Conservation (phyloP, 176 grass and related monocot species). For the Triticum timopheevii region DNA sequence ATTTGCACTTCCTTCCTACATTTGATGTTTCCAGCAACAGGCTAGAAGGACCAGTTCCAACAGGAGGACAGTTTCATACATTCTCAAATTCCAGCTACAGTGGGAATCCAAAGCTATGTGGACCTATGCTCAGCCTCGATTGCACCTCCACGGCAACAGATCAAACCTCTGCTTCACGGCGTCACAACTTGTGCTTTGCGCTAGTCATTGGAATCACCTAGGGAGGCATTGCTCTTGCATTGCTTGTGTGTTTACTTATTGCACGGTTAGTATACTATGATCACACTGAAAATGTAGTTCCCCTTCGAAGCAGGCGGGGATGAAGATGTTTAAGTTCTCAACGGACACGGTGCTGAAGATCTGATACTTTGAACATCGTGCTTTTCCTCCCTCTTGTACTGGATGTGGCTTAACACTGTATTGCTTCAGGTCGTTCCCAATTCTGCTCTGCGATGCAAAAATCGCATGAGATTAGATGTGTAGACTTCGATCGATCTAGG, state of each 20-base stretch:
- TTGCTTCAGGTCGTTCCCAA: neutral
- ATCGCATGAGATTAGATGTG: neutral
- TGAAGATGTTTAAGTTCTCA: neutral
- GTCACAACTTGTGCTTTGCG: neutral
- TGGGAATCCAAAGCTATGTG: conserved; percentile 69
- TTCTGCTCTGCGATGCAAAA: too few species aligned
- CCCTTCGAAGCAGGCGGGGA: neutral
- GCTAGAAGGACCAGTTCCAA: conserved; percentile 59
- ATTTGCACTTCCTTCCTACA: conserved; percentile 53
- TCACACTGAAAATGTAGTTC: conserved; percentile 24
- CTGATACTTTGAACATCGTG: too few species aligned
- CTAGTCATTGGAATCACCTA: neutral
- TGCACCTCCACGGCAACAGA: neutral
- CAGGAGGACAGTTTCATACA: conserved; percentile 45
- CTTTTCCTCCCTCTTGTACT: neutral
- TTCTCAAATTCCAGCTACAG: conserved; percentile 54
- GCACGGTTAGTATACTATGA: conserved; percentile 21
- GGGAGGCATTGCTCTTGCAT: neutral
- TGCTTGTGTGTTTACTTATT: conserved; percentile 25
- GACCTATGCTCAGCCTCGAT: conserved; percentile 7
- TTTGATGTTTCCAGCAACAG: conserved; percentile 64
- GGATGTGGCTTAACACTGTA: neutral
- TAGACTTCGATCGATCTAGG: too few species aligned
- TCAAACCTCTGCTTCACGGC: neutral
- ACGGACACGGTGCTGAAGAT: too few species aligned